A percentile compares a stretch with the other conserved stretches of the same genome.
Conservation (phyloP, 441 rosid species). For the Brassica hybrid region DNA sequence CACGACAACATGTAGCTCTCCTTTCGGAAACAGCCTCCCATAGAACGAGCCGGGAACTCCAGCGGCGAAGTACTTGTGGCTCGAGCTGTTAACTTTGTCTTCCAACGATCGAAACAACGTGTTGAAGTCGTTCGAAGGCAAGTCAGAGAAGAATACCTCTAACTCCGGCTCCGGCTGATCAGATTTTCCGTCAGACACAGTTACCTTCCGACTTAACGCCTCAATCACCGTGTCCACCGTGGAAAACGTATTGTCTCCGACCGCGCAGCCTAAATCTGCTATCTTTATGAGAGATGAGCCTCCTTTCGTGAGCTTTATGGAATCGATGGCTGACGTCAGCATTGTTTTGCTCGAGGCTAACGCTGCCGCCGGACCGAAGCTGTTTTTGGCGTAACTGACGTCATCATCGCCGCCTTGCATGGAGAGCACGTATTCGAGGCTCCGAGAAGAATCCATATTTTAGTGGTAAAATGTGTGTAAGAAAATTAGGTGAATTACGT, state of each 20-base stretch:
- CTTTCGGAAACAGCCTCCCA: slow-evolving; percentile 51
- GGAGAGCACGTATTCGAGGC: slow-evolving; percentile 50
- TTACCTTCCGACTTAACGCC: slow-evolving; percentile 24
- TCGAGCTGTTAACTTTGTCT: slow-evolving; percentile 18
- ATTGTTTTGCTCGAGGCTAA: slow-evolving; percentile 51
- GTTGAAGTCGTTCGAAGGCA: slow-evolving; percentile 58
- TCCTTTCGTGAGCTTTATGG: slow-evolving; percentile 42
- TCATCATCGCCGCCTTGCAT: slow-evolving; percentile 62
- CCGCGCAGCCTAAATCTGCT: slow-evolving; percentile 58
- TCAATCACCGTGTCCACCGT: slow-evolving; percentile 39
- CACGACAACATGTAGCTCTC: slow-evolving; percentile 54
- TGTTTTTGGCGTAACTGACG: slow-evolving; percentile 53
- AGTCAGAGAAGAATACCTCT: slow-evolving; percentile 53
- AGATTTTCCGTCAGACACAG: not conserved
- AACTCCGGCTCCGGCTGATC: slow-evolving; percentile 42
- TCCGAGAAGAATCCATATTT: slow-evolving; percentile 23
- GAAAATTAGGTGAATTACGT: slow-evolving; percentile 17
- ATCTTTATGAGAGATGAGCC: slow-evolving; percentile 41
- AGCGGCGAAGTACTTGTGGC: slow-evolving; percentile 45
- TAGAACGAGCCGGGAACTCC: slow-evolving; percentile 60
- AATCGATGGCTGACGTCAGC: slow-evolving; percentile 47
- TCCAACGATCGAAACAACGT: slow-evolving; percentile 43
- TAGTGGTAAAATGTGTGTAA: not conserved
- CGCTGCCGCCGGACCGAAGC: slow-evolving; percentile 50
- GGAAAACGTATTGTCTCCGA: slow-evolving; percentile 51